Base-by-base conservation (phyloP, 164 flowering plant species). In the Magnolia changhungtana region DNA sequence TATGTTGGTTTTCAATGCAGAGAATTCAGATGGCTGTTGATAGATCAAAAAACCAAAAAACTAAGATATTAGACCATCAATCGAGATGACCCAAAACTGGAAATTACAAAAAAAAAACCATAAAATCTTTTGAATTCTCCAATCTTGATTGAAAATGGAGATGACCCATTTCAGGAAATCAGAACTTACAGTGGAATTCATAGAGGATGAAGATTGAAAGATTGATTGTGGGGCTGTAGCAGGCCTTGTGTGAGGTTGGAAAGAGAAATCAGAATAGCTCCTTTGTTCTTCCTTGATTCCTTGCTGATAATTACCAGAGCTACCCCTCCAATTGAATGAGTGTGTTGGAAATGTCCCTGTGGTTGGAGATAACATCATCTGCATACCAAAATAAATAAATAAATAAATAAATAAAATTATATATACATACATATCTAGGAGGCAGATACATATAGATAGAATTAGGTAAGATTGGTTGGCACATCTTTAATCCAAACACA, bases 301-400 rank as follows among this genome's bases (percentile, higher is more conserved):
- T 37, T 75, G 81, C 50, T 79, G 83, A 58, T 77, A 75, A 14
- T 78, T 78, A 49, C 65, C 72, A 69, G 81, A 78, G 81, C 74
- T 78, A 23, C 72, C 63, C 67, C 50, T 83, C 92, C 90, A 86
- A 78, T 84, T 83, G 69, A 85, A 82, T 14, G 72, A 75, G 45
- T 85, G 84, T 70, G 80, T 70, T 51, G 83, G 83, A 76, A 87
- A 86, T 63, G 86, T 75, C 65, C 92, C 97, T 8, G 88, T 85
- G 0, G 91, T 90, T n/a, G 95, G 94, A 76, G 98, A 92, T 61
- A 91, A 87, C 72, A 84, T 82, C 83, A 80, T 72, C 98, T 93
- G 78, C 76, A 81, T 20, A 69, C 51, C 19, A 18, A 70, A 70
- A 70, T 8, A 69, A 69, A 45, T 19, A 49, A 7, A 69, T 69